Evolutionary conservation across 805 yeast species (phyloP), one percentile per base, ranked within the genome.

Genomic region (Millerago galiae): DNA sequence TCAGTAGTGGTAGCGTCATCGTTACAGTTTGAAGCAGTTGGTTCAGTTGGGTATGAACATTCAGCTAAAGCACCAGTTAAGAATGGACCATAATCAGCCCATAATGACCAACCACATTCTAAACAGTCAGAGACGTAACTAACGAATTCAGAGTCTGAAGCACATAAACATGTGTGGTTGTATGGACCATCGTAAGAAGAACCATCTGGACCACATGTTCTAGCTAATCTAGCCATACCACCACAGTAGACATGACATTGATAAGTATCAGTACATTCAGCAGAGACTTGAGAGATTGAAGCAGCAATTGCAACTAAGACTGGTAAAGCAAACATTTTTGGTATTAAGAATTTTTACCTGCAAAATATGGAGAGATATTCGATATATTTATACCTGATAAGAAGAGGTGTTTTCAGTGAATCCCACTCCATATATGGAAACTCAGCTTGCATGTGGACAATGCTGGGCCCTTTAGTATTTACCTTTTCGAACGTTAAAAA

Each of bases 81-180:
- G 27, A 34, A 33, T 8, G 33, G 9, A 37, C 41, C 41, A 33
- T 42, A 42, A 16, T 30, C 30, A 2, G 25, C 27, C 45, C 45
- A 42, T 37, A 42, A 34, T 24, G 45, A 21, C 45, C 45, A 42
- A 34, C 41, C 45, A 42, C 45, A 42, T 26, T 42, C 45, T 34
- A 42, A 18, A 42, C 45, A 42, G n/a, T 21, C 35, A 42, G 29
- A 41, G 7, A 26, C 29, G 13, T 31, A 15, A 14, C 24, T 17
- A 4, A 34, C 34, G 38, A 42, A 42, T 28, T 33, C 41, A 17
- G 45, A 27, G n/a, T 8, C 4, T 2, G 30, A 17, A 34, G 26
- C 37, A 42, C 45, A 42, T 33, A 42, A 33, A 42, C 45, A 42
- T 24, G 37, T 32, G 16, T 37, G 35, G 35, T 37, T 35, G 15